Percentiles rank a stretch among this genome's conserved stretches.
These are phyloP conservation scores for Penicillium freii DNA, from an alignment of 2,329 filamentous ascomycete genomes.

Conservation along the genomic window DNA sequence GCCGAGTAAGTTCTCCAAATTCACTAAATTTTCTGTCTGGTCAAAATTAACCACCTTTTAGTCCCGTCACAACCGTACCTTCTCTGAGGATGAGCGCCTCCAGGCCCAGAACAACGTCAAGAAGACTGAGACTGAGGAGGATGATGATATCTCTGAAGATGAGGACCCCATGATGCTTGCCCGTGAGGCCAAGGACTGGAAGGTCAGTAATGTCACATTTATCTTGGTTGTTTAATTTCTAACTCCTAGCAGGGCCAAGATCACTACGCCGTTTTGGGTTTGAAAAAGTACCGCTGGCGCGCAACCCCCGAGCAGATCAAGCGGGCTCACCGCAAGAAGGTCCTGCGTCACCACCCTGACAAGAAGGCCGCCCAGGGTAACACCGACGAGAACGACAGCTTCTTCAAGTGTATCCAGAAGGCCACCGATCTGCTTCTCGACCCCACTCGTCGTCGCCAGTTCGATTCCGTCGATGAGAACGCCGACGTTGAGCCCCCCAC, in stretches of 20 bases:
- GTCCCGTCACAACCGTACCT: slow-evolving; percentile 90
- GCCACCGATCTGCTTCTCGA: slow-evolving; percentile 91
- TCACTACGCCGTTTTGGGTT: slow-evolving; percentile 93
- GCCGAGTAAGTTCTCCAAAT: slow-evolving; percentile 60
- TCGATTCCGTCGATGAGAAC: slow-evolving; percentile 91
- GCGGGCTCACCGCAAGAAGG: slow-evolving; percentile 98
- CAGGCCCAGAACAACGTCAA: slow-evolving; percentile 92
- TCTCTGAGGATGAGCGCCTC: slow-evolving; percentile 97
- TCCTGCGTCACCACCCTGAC: slow-evolving; percentile 96
- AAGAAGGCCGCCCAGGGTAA: slow-evolving; percentile 92
- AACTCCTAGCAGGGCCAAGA: slow-evolving; percentile 69
- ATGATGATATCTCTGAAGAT: slow-evolving; percentile 85
- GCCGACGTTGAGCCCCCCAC: slow-evolving; percentile 87
- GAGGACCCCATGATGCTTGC: slow-evolving; percentile 91
- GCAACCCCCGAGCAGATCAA: slow-evolving; percentile 99
- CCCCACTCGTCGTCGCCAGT: slow-evolving; percentile 88
- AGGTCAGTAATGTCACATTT: slow-evolving; percentile 60
- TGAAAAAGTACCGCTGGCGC: slow-evolving; percentile 87
- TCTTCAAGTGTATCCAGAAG: slow-evolving; percentile 99
- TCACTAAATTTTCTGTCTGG: not conserved
- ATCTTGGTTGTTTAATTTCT: not conserved
- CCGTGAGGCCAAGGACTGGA: slow-evolving; percentile 98
- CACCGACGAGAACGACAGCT: slow-evolving; percentile 84
- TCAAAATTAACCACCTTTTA: slow-evolving; percentile 32
- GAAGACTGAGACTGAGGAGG: slow-evolving; percentile 89